Conservation (phyloP, 371 early-diverging fungal species). For the Rhizopus stolonifer region DNA sequence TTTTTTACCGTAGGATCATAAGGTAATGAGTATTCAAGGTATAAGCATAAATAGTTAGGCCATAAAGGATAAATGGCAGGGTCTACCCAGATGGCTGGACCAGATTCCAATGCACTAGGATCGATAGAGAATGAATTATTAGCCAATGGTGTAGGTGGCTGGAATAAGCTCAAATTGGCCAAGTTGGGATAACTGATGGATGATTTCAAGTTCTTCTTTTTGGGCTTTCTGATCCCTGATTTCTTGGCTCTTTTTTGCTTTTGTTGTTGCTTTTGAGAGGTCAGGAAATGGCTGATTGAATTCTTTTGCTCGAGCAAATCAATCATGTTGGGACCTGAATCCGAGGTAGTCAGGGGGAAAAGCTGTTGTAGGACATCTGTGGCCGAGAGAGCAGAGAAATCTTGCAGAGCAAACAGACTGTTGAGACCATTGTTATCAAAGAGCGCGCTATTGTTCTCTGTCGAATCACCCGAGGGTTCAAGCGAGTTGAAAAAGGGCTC, state of each 20-base stretch:
- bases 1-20: slow-evolving; percentile 33
- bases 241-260: slow-evolving; percentile 8
- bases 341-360: slow-evolving; percentile 1
- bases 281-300: neutral
- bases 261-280: neutral
- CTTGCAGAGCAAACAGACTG: slow-evolving; percentile 15
- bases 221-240: slow-evolving; percentile 1
- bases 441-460: neutral
- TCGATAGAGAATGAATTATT: slow-evolving; percentile 1
- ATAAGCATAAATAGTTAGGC: slow-evolving; percentile 53
- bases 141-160: neutral
- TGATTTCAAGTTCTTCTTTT: slow-evolving; percentile 5
- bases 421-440: neutral
- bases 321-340: neutral
- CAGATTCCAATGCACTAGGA: neutral
- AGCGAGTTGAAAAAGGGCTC: slow-evolving; percentile 22
- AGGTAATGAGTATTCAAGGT: slow-evolving; percentile 41
- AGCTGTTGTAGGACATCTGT: slow-evolving; percentile 17
- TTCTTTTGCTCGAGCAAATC: slow-evolving; percentile 5
- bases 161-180: neutral
- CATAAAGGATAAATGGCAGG: slow-evolving; percentile 29
- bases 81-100: slow-evolving; percentile 11
- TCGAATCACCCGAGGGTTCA: neutral
- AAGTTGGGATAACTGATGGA: neutral
- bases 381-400: slow-evolving; percentile 8